Evolutionary conservation across 202 grass and related monocot genomes (phyloP), one percentile per base, ranked within the genome.

Genomic region (Zizania palustris): DNA sequence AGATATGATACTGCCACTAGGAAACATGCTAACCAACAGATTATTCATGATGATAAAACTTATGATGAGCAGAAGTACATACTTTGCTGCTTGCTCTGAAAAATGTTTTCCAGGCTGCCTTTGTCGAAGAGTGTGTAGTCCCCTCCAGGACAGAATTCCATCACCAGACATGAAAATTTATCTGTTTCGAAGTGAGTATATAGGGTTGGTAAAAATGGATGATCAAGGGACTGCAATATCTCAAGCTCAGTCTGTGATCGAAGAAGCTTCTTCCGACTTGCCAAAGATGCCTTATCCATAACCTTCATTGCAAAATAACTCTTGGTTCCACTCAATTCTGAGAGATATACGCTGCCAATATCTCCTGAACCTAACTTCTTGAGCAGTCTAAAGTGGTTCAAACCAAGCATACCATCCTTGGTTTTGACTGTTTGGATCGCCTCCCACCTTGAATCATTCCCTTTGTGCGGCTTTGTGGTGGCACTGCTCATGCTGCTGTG

Each of bases 111-210:
- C 93, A 72, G 93, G 84, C 16, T 97, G 90, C 85, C 86, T 86
- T 71, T 97, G 93, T 9, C 93, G 82, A 78, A 97, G 93, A 5
- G 90, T 91, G 80, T 97, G 93, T 45, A 97, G 73, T 97, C 93
- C 7, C 93, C 93, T 46, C 93, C 93, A 20, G 93, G 93, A 67
- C 90, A 97, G 67, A 97, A 97, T 60, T 97, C 93, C 93, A 97
- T 97, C 40, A 97, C 88, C 69, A 97, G 82, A 77, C 93, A 97
- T 16, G 93, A 97, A 71, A 93, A 97, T 59, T 97, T 97, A 64
- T 97, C 93, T 0, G 93, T 97, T 74, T 97, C 90, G 72, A 97
- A 97, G 43, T 97, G 90, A 45, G 90, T 93, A 86, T 97, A 97
- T 58, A 97, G 56, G 18, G 90, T 97, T 28, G 93, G 93, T 35